Evolutionary conservation across 2,329 filamentous ascomycete genomes (phyloP), one percentile per base, ranked within the genome.

Genomic region (Elsinoe australis): DNA sequence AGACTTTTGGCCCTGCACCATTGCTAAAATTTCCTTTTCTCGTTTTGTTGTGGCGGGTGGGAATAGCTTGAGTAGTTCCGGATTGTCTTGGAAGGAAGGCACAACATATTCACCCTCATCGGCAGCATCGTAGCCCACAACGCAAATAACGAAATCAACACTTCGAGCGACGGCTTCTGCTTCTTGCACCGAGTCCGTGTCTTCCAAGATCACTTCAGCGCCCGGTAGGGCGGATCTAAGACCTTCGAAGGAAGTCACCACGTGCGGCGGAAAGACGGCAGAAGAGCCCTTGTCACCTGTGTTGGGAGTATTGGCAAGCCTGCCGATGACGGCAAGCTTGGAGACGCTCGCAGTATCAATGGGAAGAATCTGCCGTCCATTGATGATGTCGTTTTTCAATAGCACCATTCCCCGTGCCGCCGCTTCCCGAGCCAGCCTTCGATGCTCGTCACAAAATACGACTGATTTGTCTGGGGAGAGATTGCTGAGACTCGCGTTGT

Each of bases 391-490:
- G 28, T 55, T 55, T 38, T 54, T 55, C 24, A 55, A 38, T 10
- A 55, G 38, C 7, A 55, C 54, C 51, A 55, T 54, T 9, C 45
- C 47, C 17, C 48, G 45, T 3, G 49, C 45, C 5, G 53, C 54
- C 9, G 51, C 49, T 22, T 51, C 49, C 12, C 51, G 39, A 14
- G 53, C 54, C 3, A 55, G 48, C 17, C 34, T 19, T 14, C 53
- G 38, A 21, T 55, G 54, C 10, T 41, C 17, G 21, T 52, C 44
- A 17, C 49, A 54, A 28, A 50, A 49, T 2, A 55, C 49, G 3
- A 50, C 35, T 6, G 26, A 29, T 12, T n/a, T n/a, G n/a, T n/a
- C n/a, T n/a, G n/a, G n/a, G n/a, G n/a, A n/a, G n/a, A n/a, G n/a
- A n/a, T n/a, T n/a, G n/a, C n/a, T n/a, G n/a, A n/a, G n/a, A n/a